Evolutionary conservation across 257 asterid species (phyloP).

Genomic region (Coffea eugenioides): DNA sequence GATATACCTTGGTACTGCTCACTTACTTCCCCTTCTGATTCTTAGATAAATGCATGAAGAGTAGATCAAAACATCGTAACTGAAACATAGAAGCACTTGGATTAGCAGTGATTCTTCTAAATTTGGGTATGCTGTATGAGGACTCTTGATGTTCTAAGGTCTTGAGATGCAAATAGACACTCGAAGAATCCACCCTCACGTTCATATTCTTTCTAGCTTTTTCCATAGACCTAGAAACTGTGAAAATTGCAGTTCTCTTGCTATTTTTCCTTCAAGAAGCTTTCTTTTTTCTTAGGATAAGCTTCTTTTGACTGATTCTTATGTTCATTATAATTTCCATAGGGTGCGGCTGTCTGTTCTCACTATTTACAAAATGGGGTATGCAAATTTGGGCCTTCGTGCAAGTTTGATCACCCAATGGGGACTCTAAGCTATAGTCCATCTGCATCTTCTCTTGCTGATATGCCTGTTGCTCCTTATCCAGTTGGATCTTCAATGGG

Average conservation of each 20-base stretch:
- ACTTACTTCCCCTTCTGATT: neutral
- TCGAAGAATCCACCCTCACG: neutral
- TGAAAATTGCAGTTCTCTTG: neutral
- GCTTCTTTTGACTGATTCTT: neutral
- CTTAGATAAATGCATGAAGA: neutral
- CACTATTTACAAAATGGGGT: slow-evolving; percentile 81
- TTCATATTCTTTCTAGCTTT: neutral
- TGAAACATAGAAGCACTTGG: neutral
- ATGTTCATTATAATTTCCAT: slow-evolving; percentile 15
- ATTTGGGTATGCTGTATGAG: neutral
- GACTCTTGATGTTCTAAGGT: neutral
- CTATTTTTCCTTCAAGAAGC: neutral
- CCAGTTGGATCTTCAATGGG: slow-evolving; percentile 74
- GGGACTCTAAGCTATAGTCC: slow-evolving; percentile 69
- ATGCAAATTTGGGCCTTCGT: slow-evolving; percentile 84
- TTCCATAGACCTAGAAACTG: neutral
- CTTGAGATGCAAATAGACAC: neutral
- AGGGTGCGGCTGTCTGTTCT: slow-evolving; percentile 82
- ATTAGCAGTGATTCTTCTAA: neutral
- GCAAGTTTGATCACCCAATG: slow-evolving; percentile 92
- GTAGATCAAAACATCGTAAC: neutral
- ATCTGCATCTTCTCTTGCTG: slow-evolving; percentile 86
- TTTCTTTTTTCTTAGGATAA: neutral
- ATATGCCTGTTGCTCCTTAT: slow-evolving; percentile 91
- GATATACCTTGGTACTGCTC: too few relatives aligned